Percentiles rank a stretch among this genome's conserved stretches.
These are phyloP conservation scores for Fusarium pseudograminearum DNA, from an alignment of 2,329 filamentous ascomycete species.

Conservation along the genomic window DNA sequence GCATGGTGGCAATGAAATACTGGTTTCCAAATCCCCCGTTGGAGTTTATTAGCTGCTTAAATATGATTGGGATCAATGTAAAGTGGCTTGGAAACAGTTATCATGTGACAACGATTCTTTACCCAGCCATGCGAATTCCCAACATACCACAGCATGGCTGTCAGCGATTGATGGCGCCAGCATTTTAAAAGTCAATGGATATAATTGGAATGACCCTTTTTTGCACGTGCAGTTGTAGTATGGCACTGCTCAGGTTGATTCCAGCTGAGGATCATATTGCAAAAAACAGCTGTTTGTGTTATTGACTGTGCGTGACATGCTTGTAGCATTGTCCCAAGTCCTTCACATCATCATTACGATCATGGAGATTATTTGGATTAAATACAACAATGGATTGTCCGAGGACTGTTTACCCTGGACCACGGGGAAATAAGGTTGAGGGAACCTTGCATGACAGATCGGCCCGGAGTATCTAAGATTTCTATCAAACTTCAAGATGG, in stretches of 20 bases:
- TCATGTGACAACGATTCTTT: not conserved
- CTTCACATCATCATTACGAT: not conserved
- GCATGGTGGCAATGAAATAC: not conserved
- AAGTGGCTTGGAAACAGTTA: not conserved
- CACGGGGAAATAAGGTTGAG: not conserved
- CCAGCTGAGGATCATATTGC: not conserved
- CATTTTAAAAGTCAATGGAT: not conserved
- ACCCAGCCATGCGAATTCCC: not conserved
- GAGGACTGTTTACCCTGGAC: conserved; percentile 2
- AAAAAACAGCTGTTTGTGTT: not conserved
- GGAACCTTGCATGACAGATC: conserved; percentile 3
- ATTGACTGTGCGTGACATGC: not conserved
- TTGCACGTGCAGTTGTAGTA: not conserved
- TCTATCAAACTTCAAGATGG: not conserved
- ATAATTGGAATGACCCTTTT: not conserved
- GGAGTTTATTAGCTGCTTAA: not conserved
- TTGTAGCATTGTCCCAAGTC: not conserved
- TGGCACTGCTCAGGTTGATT: not conserved
- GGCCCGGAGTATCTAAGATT: not conserved
- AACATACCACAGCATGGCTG: not conserved
- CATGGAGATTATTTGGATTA: not conserved
- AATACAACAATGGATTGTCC: not conserved
- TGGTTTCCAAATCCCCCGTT: not conserved
- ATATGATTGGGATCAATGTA: not conserved
- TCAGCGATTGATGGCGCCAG: not conserved